Evolutionary conservation across 306 rosid species (phyloP), one percentile per base, ranked within the genome.

Genomic region (Chamaecrista fasciculata): DNA sequence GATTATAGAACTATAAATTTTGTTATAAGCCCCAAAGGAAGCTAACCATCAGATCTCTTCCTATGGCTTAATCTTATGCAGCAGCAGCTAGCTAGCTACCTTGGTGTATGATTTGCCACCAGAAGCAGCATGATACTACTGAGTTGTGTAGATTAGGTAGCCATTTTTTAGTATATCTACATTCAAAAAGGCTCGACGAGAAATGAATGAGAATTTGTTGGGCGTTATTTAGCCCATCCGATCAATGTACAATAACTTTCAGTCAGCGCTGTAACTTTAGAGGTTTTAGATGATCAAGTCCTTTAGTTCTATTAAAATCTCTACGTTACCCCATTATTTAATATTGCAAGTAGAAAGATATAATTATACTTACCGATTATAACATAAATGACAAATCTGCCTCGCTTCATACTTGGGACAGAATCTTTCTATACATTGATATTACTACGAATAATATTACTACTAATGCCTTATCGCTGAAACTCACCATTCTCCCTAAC

Each of bases 81-180:
- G 62, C 37, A 74, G 89, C 81, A 72, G 79, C 86, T 42, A 61
- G 80, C 81, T 67, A 72, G 79, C 86, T 42, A 61, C 81, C 81
- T 67, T 76, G 88, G 86, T 75, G 85, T 79, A 71, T 70, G 83
- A 70, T 79, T 69, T 86, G 86, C 82, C 80, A 65, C 88, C 67
- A 83, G 91, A 82, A 80, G 85, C 85, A 73, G 85, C 77, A 74
- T 76, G 80, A 86, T 84, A 83, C 80, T 84, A 83, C 80, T 71
- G 84, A 86, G 95, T 80, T 85, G 78, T 77, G 90, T 87, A 88
- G 96, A 89, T 74, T 87, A 91, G 97, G 72, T 82, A 91, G 90
- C 85, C 85, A 84, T 82, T 94, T 90, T 86, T 83, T 81, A 89
- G 91, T 64, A 67, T 79, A 80, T 78, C 86, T 62, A 77, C 85